These are phyloP conservation scores for Aspergillus calidoustus DNA, from an alignment of 2,329 filamentous ascomycete species.

Conservation along the genomic window DNA sequence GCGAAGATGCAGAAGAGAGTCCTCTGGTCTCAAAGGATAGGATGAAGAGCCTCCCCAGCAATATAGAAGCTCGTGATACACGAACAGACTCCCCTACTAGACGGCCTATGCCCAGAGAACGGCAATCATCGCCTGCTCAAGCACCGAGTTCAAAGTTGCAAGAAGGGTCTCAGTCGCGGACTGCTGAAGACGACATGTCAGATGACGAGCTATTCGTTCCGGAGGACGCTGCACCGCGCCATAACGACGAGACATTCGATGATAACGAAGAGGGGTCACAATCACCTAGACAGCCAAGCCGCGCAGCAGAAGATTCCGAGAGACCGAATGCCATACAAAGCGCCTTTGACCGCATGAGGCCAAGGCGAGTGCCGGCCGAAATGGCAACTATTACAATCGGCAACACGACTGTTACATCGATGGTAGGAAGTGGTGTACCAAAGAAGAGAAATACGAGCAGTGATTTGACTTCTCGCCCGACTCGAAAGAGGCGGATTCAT, in stretches of 20 bases:
- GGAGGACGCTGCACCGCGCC: not conserved
- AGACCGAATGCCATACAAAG: conserved; percentile 58
- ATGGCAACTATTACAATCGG: conserved; percentile 78
- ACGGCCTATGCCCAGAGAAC: conserved; percentile 8
- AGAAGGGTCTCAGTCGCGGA: not conserved
- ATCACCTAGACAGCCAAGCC: not conserved
- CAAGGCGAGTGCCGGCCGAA: conserved; percentile 65
- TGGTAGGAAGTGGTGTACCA: conserved; percentile 61
- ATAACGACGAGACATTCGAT: conserved; percentile 8
- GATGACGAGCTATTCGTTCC: conserved; percentile 15
- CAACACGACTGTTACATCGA: conserved; percentile 66
- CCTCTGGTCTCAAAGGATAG: conserved; percentile 23
- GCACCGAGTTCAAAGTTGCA: not conserved
- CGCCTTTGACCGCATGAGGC: conserved; percentile 68
- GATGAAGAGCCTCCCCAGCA: conserved; percentile 31
- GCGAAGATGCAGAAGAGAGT: conserved; percentile 18
- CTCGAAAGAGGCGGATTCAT: conserved; percentile 47
- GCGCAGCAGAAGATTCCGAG: conserved; percentile 19
- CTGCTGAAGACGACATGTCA: conserved; percentile 5
- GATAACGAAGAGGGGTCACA: conserved; percentile 16
- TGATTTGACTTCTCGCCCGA: conserved; percentile 22
- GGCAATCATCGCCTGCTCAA: not conserved
- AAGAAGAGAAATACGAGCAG: conserved; percentile 38
- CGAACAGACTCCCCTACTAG: conserved; percentile 19
- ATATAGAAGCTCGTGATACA: conserved; percentile 25